A percentile compares a stretch with the other conserved stretches of the same genome.
These are phyloP conservation scores for Geotrichum phurueaensis DNA, from an alignment of 1,139 yeast genomes.

Conservation along the genomic window DNA sequence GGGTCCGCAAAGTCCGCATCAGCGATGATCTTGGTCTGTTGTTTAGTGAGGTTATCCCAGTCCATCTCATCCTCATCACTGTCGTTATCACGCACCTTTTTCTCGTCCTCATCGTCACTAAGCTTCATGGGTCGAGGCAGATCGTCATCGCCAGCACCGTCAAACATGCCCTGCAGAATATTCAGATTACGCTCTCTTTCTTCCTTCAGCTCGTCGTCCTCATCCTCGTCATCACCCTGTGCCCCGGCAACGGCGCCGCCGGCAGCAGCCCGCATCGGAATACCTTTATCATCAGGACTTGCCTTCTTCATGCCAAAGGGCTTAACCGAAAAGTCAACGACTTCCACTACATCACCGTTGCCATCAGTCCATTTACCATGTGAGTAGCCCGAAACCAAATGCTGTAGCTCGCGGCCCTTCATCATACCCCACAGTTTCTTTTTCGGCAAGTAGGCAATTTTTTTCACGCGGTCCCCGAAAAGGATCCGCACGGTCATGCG, in stretches of 20 bases:
- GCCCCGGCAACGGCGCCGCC: constrained; percentile 2
- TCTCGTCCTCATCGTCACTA: constrained; percentile 18
- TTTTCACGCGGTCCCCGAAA: constrained; percentile 54
- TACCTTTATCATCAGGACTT: neutral
- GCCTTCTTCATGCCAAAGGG: constrained; percentile 5
- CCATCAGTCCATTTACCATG: constrained; percentile 81
- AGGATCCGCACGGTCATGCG: constrained; percentile 58
- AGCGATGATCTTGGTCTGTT: neutral
- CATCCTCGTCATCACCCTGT: constrained; percentile 12
- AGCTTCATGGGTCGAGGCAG: constrained; percentile 27
- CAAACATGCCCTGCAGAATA: constrained; percentile 25
- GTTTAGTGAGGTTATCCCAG: constrained; percentile 10
- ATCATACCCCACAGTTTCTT: constrained; percentile 88
- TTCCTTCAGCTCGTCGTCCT: constrained; percentile 20
- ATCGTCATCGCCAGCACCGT: constrained; percentile 27
- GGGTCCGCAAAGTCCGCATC: neutral
- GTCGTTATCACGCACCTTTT: constrained; percentile 34
- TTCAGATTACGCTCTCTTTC: constrained; percentile 26
- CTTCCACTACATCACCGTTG: constrained; percentile 70
- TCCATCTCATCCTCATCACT: constrained; percentile 27
- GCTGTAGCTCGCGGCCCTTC: constrained; percentile 54
- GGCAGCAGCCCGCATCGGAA: neutral
- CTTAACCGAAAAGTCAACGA: constrained; percentile 20
- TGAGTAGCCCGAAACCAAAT: constrained; percentile 55
- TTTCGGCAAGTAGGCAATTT: constrained; percentile 54